Evolutionary conservation across 75 land plant genomes (phyloP), one percentile per base, ranked within the genome.

Genomic region (Pinus albicaulis): DNA sequence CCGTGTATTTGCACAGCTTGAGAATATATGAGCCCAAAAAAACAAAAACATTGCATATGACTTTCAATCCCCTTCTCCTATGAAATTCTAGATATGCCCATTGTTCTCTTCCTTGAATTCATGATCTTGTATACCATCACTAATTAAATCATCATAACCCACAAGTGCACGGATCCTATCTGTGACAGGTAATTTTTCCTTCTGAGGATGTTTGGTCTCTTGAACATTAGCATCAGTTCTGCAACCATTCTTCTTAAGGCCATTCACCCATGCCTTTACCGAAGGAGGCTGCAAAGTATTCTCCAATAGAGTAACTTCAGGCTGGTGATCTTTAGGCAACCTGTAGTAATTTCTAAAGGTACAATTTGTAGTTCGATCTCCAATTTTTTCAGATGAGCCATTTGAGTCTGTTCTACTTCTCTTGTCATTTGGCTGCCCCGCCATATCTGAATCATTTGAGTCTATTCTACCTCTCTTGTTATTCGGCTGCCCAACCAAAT

Each of bases 191-290:
- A 68, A 41, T 44, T 68, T 68, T 44, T n/a, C 71, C 71, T 68
- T 68, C 71, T 68, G 23, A 20, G 52, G n/a, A 38, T 8, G 71
- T 2, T 19, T 12, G 10, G 20, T 19, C 70, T 17, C 44, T 31
- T 66, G 48, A 6, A 38, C 22, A 68, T 68, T 68, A 34, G 20
- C 52, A 68, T 20, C 52, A 68, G 71, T n/a, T 55, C 17, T 53
- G 56, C 56, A 72, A 6, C 57, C 31, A 23, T 72, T 72, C 24
- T 55, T 55, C 56, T 14, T 72, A 48, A 55, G 20, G 7, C 74
- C 74, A 72, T 72, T 48, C 22, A 72, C 74, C 74, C 74, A 72
- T 23, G 74, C 74, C 74, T 55, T 52, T 17, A 72, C 74, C 23
- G 44, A 53, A 55, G 74, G 56, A 38, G 5, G 52, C 41, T 68